Base-by-base conservation (phyloP, 371 early-diverging fungal genomes). In the Dinochytrium kinnereticum region DNA sequence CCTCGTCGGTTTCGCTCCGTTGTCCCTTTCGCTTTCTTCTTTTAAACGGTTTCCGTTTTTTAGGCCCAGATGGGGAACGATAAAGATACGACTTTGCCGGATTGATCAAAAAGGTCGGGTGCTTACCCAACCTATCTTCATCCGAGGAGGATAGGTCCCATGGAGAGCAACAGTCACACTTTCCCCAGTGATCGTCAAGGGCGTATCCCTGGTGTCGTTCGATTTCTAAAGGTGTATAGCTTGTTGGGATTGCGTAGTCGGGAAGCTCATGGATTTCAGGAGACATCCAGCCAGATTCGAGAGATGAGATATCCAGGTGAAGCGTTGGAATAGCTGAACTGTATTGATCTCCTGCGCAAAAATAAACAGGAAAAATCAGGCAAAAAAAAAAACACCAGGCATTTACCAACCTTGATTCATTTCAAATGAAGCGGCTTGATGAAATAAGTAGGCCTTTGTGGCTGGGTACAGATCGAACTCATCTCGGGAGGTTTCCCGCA, bases 141-240 rank as follows among this genome's bases (percentile, higher is more conserved):
- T 61, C 61, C 7, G 61, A 61, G 3, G 61, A 61, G 15, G 30
- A 28, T 13, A 7, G 10, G 26, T 24, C 24, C 17, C 24, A 53
- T 61, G 61, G 15, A 17, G 31, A 31, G 26, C 61, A 61, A 24
- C 61, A 61, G 24, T 24, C 24, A 24, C 61, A 61, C 28, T 24
- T 10, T 7, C 61, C 61, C 61, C 61, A 61, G 26, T 61, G 61
- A 61, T 61, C 61, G 7, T 17, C 34, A 7, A 61, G 34, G 13
- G 61, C 3, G 36, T 61, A 61, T 7, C 61, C 61, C 10, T 7
- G 26, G 19, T 7, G 13, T 61, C 24, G 34, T 10, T 15, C 30
- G 10, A 61, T 34, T 34, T 61, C 61, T 10, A 7, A 13, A 10
- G 5, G 17, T 13, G 3, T 17, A 34, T 61, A 61, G 28, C 15